Evolutionary conservation across 352 stramenopile genomes (phyloP).

Genomic region (Phytophthora capsici): DNA sequence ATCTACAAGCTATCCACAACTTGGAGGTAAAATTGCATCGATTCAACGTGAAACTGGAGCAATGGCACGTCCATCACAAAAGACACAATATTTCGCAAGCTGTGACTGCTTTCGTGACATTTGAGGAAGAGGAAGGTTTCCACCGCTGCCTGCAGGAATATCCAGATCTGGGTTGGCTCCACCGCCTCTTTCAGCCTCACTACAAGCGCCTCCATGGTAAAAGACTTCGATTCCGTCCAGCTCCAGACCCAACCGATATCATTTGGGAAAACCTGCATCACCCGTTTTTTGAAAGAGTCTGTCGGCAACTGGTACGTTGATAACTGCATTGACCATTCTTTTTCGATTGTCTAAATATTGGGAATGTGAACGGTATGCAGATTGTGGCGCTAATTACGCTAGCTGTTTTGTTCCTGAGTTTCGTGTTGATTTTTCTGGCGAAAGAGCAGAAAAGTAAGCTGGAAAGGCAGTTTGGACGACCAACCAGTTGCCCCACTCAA

Average conservation of each 20-base stretch:
- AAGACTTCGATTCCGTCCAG: slow-evolving; percentile 70
- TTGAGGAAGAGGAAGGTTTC: slow-evolving; percentile 84
- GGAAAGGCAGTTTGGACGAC: slow-evolving; percentile 69
- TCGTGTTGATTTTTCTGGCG: slow-evolving; percentile 76
- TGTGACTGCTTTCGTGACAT: slow-evolving; percentile 85
- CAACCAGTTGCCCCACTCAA: slow-evolving; percentile 61
- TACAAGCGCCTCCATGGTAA: slow-evolving; percentile 75
- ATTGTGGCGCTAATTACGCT: slow-evolving; percentile 75
- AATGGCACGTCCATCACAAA: slow-evolving; percentile 47
- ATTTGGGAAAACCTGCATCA: slow-evolving; percentile 88
- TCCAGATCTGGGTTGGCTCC: slow-evolving; percentile 71
- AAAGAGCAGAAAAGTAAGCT: slow-evolving; percentile 80
- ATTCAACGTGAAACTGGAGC: slow-evolving; percentile 55
- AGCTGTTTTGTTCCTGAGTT: slow-evolving; percentile 72
- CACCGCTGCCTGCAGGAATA: slow-evolving; percentile 83
- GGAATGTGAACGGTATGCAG: slow-evolving; percentile 18
- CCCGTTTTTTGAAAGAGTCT: slow-evolving; percentile 57
- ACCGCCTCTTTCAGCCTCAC: slow-evolving; percentile 74
- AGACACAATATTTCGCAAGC: slow-evolving; percentile 49
- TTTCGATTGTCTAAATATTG: neutral
- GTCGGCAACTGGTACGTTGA: slow-evolving; percentile 64
- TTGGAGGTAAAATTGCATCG: slow-evolving; percentile 53
- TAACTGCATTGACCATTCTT: neutral
- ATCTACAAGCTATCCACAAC: slow-evolving; percentile 52
- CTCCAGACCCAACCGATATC: slow-evolving; percentile 83